A percentile compares a stretch with the other conserved stretches of the same genome.
These are phyloP conservation scores for Sporothrix luriei DNA, from an alignment of 2,329 filamentous ascomycete species.

Conservation along the genomic window DNA sequence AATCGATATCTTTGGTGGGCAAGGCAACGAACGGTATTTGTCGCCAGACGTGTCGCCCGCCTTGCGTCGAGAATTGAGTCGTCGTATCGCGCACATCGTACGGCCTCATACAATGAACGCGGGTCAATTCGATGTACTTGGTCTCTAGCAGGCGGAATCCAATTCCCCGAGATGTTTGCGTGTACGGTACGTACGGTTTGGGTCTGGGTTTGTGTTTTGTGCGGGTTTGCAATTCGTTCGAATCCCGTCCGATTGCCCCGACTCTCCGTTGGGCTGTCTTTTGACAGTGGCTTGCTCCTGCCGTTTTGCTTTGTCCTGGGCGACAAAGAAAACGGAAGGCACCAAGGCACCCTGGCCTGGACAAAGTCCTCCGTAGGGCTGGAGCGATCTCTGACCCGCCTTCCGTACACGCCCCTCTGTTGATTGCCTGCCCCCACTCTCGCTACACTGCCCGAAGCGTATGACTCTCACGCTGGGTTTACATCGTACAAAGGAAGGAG, in stretches of 20 bases:
- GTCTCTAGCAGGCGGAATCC: not conserved
- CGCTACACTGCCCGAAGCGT: constrained; percentile 1
- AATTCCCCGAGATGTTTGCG: not conserved
- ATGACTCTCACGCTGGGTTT: constrained; percentile 12
- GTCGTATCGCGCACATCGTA: not conserved
- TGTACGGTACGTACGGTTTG: not conserved
- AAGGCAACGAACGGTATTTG: too few species aligned
- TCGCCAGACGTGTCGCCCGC: not conserved
- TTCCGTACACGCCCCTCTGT: not conserved
- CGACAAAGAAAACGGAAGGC: not conserved
- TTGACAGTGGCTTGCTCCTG: too few species aligned
- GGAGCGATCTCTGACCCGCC: constrained; percentile 20
- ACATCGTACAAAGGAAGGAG: too few species aligned
- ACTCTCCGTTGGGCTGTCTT: constrained; percentile 10
- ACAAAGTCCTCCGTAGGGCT: constrained; percentile 14
- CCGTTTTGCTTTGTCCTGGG: not conserved
- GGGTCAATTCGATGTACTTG: not conserved
- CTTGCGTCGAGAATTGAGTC: not conserved
- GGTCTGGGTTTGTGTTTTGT: not conserved
- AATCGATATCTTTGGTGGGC: not conserved
- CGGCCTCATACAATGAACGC: not conserved
- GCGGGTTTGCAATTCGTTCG: constrained; percentile 7
- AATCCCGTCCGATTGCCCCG: constrained; percentile 21
- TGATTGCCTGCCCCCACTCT: not conserved
- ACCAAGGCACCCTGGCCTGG: not conserved